These are phyloP conservation scores for Magnaporthiopsis poae DNA, from an alignment of 2,329 filamentous ascomycete genomes.

Conservation along the genomic window DNA sequence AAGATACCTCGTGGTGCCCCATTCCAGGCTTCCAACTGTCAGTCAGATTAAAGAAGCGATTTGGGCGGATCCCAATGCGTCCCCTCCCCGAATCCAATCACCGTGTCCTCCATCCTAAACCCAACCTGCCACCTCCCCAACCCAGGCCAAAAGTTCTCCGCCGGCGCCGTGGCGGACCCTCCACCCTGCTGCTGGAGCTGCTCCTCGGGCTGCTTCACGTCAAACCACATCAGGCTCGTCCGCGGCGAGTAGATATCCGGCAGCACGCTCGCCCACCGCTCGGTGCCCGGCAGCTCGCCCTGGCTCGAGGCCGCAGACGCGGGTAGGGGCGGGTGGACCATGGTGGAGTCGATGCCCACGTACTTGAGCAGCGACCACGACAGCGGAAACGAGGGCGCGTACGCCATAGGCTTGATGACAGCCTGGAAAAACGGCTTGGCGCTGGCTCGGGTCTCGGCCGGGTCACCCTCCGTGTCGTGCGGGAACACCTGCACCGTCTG, in stretches of 20 bases:
- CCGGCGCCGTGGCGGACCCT: conserved; percentile 8
- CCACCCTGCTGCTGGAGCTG: conserved; percentile 13
- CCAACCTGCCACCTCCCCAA: conserved; percentile 34
- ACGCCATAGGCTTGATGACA: conserved; percentile 31
- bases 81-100: conserved; percentile 19
- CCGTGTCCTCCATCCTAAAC: conserved; percentile 27
- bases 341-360: conserved; percentile 30
- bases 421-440: conserved; percentile 35
- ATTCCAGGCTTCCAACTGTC: no score
- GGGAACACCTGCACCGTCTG: conserved; percentile 35
- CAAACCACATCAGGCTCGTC: conserved; percentile 36
- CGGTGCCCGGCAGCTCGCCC: conserved; percentile 35
- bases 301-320: conserved; percentile 26
- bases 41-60: no score
- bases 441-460: conserved; percentile 24
- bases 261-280: conserved; percentile 33
- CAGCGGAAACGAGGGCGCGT: conserved; percentile 34
- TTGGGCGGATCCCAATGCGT: conserved; percentile 12
- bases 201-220: conserved; percentile 30
- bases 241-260: conserved; percentile 21
- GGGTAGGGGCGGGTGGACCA: conserved; percentile 42
- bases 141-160: conserved; percentile 38
- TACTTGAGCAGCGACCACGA: conserved; percentile 27
- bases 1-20: no score
- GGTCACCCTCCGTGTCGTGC: conserved; percentile 25